A percentile compares a stretch with the other conserved stretches of the same genome.
phyloP scores from a whole-genome alignment of 2,329 filamentous ascomycete species.

The Arthroderma sp. region DNA sequence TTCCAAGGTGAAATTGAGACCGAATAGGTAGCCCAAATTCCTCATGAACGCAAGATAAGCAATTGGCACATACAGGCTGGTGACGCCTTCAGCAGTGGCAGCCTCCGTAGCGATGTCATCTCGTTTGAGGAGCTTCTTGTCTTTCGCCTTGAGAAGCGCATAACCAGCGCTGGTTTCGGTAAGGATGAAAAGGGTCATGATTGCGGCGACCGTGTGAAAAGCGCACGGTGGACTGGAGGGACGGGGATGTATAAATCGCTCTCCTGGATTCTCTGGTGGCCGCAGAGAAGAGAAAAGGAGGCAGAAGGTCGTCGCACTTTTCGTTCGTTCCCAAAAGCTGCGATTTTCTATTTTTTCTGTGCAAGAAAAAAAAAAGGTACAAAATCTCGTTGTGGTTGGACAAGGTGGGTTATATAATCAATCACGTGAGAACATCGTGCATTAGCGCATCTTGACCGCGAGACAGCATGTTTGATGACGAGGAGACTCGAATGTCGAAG shows the following conservation, averaged over 20 bases:
- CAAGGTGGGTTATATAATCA: background rate
- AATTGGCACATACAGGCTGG: constrained; percentile 56
- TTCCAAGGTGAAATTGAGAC: background rate
- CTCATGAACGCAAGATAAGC: background rate
- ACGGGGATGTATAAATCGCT: no score
- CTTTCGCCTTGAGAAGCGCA: constrained; percentile 93
- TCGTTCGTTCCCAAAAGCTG: background rate
- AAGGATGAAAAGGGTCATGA: constrained; percentile 83
- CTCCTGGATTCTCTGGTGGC: no score
- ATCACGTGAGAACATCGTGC: background rate
- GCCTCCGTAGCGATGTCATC: constrained; percentile 65
- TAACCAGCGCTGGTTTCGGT: constrained; percentile 93
- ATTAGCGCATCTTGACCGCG: background rate
- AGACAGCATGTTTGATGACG: background rate
- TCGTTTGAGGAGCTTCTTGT: constrained; percentile 93
- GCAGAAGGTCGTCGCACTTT: constrained; percentile 2
- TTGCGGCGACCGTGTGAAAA: constrained; percentile 16
- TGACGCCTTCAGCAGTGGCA: constrained; percentile 68
- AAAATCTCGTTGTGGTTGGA: constrained; percentile 19
- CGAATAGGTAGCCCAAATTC: background rate
- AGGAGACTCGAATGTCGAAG: background rate
- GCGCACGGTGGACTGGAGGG: no score
- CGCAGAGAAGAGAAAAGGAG: background rate
- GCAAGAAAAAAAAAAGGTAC: background rate
- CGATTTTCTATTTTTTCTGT: no score